Conservation (phyloP, 2,329 filamentous ascomycete species). For the Pseudogymnoascus sp. region DNA sequence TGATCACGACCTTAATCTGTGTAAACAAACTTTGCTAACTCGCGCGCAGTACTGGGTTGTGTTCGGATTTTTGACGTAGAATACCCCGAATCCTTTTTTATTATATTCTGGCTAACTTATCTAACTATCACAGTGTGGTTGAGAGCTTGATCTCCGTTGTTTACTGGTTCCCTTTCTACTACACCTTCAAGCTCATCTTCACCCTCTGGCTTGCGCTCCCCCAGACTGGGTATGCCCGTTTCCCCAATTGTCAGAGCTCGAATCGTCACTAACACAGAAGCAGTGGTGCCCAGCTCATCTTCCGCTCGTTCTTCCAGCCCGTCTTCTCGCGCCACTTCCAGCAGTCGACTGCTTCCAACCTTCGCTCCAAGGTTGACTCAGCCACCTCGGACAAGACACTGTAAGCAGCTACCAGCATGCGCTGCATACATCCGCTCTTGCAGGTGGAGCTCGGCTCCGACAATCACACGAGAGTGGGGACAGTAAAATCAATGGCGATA, state of each 20-base stretch:
- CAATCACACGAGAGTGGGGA: background rate
- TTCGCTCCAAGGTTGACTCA: slow-evolving; percentile 80
- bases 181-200: slow-evolving; percentile 97
- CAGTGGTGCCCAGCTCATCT: slow-evolving; percentile 92
- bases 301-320: slow-evolving; percentile 90
- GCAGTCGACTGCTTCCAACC: slow-evolving; percentile 70
- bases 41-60: slow-evolving; percentile 74
- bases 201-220: slow-evolving; percentile 97
- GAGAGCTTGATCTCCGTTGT: slow-evolving; percentile 79
- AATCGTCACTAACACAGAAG: slow-evolving; percentile 18
- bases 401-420: slow-evolving; percentile 35
- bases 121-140: slow-evolving; percentile 46
- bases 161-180: slow-evolving; percentile 99
- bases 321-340: slow-evolving; percentile 88
- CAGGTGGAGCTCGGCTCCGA: slow-evolving; percentile 3
- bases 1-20: slow-evolving; percentile 11
- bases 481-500: background rate
- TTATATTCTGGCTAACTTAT: slow-evolving; percentile 5
- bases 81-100: slow-evolving; percentile 11
- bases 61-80: slow-evolving; percentile 70
- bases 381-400: slow-evolving; percentile 57
- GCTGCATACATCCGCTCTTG: background rate
- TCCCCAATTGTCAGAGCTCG: background rate
- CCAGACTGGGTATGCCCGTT: slow-evolving; percentile 68
- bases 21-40: slow-evolving; percentile 14